Evolutionary conservation across 2,329 filamentous ascomycete genomes (phyloP).

Genomic region (Capronia epimyces): DNA sequence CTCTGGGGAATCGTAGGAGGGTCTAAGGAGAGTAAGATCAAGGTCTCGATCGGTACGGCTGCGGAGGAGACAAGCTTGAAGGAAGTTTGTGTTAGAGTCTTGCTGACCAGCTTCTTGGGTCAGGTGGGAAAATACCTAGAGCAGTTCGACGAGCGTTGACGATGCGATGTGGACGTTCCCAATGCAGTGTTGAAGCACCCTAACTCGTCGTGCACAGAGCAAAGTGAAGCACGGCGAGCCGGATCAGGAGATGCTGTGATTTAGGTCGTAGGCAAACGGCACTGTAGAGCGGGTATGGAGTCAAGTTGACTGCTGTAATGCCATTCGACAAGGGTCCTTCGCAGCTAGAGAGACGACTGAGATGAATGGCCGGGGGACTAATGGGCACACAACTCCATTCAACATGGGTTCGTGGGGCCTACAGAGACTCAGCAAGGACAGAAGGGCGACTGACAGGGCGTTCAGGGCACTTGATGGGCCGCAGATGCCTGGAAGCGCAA

Average conservation of each 20-base stretch:
- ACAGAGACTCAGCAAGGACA: not conserved
- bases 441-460: not conserved
- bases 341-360: slow-evolving; percentile 1
- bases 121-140: not conserved
- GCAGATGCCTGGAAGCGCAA: not conserved
- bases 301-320: not conserved
- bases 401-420: not conserved
- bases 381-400: not conserved
- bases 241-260: not conserved
- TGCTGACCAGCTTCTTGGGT: not conserved
- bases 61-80: not conserved
- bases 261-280: not conserved
- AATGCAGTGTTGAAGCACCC: not conserved
- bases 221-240: not conserved
- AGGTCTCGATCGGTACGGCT: not conserved
- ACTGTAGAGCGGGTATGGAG: not conserved
- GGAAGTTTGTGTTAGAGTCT: not conserved
- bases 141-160: not conserved
- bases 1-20: not conserved
- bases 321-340: not conserved
- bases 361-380: slow-evolving; percentile 10
- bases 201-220: not conserved
- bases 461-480: not conserved
- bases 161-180: not conserved
- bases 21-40: not conserved